A percentile compares a stretch with the other conserved stretches of the same genome.
Conservation (phyloP, 495 filamentous ascomycete species). For the Penicillium taxi region DNA sequence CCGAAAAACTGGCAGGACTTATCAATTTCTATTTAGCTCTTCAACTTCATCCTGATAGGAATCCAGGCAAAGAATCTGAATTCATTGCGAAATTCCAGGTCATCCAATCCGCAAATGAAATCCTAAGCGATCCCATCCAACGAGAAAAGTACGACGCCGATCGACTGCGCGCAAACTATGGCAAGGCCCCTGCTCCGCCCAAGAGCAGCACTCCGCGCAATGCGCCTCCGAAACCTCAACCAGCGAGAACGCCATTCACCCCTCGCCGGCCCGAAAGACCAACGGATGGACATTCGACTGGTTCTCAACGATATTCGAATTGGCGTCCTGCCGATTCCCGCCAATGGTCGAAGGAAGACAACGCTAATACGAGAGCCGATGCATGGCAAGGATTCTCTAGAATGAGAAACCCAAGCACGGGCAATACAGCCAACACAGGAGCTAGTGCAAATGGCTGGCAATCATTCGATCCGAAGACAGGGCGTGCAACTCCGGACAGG, state of each 20-base stretch:
- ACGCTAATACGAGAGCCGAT: slow-evolving; percentile 48
- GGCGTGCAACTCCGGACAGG: slow-evolving; percentile 19
- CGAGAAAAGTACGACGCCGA: slow-evolving; percentile 72
- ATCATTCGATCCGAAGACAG: slow-evolving; percentile 34
- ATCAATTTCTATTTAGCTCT: slow-evolving; percentile 46
- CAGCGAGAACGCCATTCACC: slow-evolving; percentile 21
- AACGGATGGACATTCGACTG: slow-evolving; percentile 40
- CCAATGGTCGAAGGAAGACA: slow-evolving; percentile 41
- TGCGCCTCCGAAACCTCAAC: slow-evolving; percentile 20
- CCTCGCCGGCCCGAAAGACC: slow-evolving; percentile 25
- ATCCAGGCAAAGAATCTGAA: slow-evolving; percentile 71
- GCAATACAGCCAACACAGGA: no score
- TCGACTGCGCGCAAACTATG: slow-evolving; percentile 45
- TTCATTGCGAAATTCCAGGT: slow-evolving; percentile 73
- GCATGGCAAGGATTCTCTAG: slow-evolving; percentile 61
- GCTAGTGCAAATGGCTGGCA: no score
- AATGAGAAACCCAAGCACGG: slow-evolving; percentile 45
- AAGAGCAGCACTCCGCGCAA: slow-evolving; percentile 26
- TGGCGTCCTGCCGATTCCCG: slow-evolving; percentile 40
- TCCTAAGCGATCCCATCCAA: slow-evolving; percentile 59
- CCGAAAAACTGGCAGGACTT: neutral
- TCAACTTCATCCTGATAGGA: slow-evolving; percentile 83
- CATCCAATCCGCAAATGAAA: slow-evolving; percentile 79
- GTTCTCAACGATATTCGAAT: slow-evolving; percentile 48
- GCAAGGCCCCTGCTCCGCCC: slow-evolving; percentile 30